Conservation (phyloP, 1,284 basidiomycete genomes). For the Omphalotus olearius region DNA sequence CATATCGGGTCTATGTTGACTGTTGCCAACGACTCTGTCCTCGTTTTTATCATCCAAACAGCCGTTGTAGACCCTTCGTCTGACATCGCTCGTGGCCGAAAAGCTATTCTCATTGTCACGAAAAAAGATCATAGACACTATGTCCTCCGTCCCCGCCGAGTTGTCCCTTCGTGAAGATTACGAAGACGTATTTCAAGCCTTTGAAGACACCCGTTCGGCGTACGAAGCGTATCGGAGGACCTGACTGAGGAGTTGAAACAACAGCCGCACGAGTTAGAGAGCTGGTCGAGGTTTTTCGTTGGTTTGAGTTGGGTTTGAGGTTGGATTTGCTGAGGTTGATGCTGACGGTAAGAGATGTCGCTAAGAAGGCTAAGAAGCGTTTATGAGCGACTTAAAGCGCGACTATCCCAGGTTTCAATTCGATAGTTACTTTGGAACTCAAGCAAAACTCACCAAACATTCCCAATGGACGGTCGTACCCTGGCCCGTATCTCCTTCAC, state of each 20-base stretch:
- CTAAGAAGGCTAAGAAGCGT: too few species aligned
- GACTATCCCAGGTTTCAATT: too few species aligned
- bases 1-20: not conserved
- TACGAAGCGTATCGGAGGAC: constrained; percentile 2
- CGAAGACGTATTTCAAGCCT: constrained; percentile 1
- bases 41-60: constrained; percentile 4
- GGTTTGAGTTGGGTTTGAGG: constrained; percentile 8
- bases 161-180: constrained; percentile 2
- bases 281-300: constrained; percentile 9
- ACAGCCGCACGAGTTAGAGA: constrained; percentile 1
- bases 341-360: constrained; percentile 2
- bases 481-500: too few species aligned
- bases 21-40: not conserved
- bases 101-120: constrained; percentile 1
- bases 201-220: not conserved
- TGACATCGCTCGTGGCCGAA: constrained; percentile 7
- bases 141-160: not conserved
- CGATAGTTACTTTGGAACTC: too few species aligned
- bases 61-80: constrained; percentile 7
- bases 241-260: constrained; percentile 7
- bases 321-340: constrained; percentile 10
- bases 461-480: too few species aligned
- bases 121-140: constrained; percentile 6
- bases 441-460: too few species aligned
- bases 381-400: too few species aligned